Conservation (phyloP, 352 stramenopile genomes). For the Globisporangium emineosum region DNA sequence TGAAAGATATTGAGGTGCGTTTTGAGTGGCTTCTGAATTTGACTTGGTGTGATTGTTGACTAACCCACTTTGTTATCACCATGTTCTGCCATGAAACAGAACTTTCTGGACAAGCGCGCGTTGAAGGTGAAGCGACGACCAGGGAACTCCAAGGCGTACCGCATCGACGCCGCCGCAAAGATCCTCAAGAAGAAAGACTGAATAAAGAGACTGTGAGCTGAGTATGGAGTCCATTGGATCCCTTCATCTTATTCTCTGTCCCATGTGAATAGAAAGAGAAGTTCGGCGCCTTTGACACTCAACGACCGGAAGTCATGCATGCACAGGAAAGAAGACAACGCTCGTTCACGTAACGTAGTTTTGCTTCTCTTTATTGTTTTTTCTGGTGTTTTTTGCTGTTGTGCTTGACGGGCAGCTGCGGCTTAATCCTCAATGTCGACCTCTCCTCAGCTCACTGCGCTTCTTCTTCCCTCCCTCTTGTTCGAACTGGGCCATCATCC, state of each 20-base stretch:
- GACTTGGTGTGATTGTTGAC: not conserved
- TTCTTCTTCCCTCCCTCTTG: not conserved
- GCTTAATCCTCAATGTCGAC: not conserved
- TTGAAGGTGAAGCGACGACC: slow-evolving; percentile 91
- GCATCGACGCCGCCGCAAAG: slow-evolving; percentile 74
- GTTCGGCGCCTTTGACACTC: not conserved
- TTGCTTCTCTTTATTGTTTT: slow-evolving; percentile 11
- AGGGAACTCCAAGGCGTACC: slow-evolving; percentile 86
- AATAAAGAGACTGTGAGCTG: not conserved
- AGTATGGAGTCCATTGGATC: too few species aligned
- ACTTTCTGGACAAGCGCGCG: slow-evolving; percentile 89
- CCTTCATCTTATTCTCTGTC: too few species aligned
- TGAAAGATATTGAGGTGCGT: slow-evolving; percentile 89
- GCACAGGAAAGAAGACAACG: not conserved
- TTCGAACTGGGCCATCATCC: not conserved
- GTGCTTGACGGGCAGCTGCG: not conserved
- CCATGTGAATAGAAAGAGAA: not conserved
- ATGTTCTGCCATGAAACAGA: too few species aligned
- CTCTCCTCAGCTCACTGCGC: not conserved
- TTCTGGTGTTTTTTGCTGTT: not conserved
- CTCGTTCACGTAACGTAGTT: slow-evolving; percentile 8
- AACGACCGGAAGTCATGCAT: not conserved
- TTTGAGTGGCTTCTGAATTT: not conserved
- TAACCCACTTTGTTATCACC: not conserved
- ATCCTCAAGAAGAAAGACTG: slow-evolving; percentile 58